These are phyloP conservation scores for Vitis labrusca DNA, from an alignment of 164 flowering plant genomes.

Conservation along the genomic window DNA sequence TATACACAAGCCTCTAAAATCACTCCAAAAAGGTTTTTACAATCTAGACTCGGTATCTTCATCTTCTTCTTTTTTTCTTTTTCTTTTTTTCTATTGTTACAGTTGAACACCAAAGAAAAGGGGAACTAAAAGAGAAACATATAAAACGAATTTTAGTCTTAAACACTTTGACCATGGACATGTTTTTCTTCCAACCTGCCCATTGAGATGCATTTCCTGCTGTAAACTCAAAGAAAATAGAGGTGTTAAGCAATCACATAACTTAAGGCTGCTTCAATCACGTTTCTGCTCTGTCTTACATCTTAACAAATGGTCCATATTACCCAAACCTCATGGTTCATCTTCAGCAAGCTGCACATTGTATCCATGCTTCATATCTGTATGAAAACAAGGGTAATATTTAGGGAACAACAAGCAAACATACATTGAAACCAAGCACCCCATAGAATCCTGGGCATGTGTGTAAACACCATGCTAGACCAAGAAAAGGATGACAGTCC, in stretches of 20 bases:
- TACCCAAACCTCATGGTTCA: slow-evolving; percentile 31
- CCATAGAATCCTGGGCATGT: too few relatives aligned
- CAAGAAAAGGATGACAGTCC: too few relatives aligned
- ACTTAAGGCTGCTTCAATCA: not conserved
- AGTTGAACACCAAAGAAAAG: slow-evolving; percentile 11
- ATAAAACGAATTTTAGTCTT: not conserved
- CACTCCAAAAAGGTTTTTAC: slow-evolving; percentile 13
- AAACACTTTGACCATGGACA: slow-evolving; percentile 14
- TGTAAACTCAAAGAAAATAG: too few relatives aligned
- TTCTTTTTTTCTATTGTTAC: not conserved
- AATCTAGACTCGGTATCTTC: slow-evolving; percentile 7
- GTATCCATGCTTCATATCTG: slow-evolving; percentile 67
- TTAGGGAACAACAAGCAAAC: not conserved
- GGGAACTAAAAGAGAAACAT: not conserved
- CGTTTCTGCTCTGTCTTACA: not conserved
- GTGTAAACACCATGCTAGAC: too few relatives aligned
- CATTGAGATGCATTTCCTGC: not conserved
- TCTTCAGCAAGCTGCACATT: slow-evolving; percentile 64
- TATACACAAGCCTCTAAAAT: slow-evolving; percentile 27
- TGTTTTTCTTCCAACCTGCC: slow-evolving; percentile 7
- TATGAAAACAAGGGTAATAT: slow-evolving; percentile 4
- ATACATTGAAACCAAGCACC: too few relatives aligned
- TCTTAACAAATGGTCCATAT: not conserved
- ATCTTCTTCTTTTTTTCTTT: not conserved
- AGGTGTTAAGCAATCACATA: too few relatives aligned